These are phyloP conservation scores for Hymenoscyphus occultus DNA, from an alignment of 2,329 filamentous ascomycete genomes.

Conservation along the genomic window DNA sequence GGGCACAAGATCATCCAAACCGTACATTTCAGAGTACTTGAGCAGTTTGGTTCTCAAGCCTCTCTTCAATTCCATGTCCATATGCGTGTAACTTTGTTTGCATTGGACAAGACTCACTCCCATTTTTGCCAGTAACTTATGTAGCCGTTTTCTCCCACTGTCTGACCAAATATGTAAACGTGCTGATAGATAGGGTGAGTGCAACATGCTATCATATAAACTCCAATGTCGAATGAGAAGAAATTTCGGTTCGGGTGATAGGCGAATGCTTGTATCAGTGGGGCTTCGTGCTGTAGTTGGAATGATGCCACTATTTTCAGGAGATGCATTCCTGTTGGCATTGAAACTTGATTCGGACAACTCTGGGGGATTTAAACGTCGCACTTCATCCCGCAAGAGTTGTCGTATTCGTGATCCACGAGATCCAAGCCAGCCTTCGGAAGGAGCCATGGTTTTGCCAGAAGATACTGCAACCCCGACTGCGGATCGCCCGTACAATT, in stretches of 20 bases:
- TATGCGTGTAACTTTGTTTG: slow-evolving; percentile 93
- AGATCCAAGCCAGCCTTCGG: slow-evolving; percentile 74
- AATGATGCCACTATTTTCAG: slow-evolving; percentile 75
- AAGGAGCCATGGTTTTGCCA: slow-evolving; percentile 52
- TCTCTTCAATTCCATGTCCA: slow-evolving; percentile 96
- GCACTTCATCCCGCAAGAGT: slow-evolving; percentile 86
- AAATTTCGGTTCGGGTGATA: slow-evolving; percentile 92
- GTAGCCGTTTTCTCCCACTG: slow-evolving; percentile 77
- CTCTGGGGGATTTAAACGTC: slow-evolving; percentile 82
- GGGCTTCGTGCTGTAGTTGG: slow-evolving; percentile 84
- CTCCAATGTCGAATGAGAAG: slow-evolving; percentile 95
- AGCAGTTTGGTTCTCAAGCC: slow-evolving; percentile 80
- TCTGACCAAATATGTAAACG: slow-evolving; percentile 94
- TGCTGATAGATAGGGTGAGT: slow-evolving; percentile 91
- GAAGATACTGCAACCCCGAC: slow-evolving; percentile 68
- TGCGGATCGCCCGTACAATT: slow-evolving; percentile 83
- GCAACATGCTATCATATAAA: slow-evolving; percentile 96
- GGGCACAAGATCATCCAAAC: slow-evolving; percentile 89
- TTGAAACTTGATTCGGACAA: slow-evolving; percentile 51
- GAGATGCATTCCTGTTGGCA: slow-evolving; percentile 57
- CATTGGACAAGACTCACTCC: slow-evolving; percentile 91
- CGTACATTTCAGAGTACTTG: slow-evolving; percentile 90
- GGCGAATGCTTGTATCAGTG: slow-evolving; percentile 84
- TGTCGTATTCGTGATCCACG: slow-evolving; percentile 81
- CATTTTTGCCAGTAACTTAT: slow-evolving; percentile 97